Evolutionary conservation across 495 filamentous ascomycete species (phyloP).

Genomic region (Haplographium delicatum): DNA sequence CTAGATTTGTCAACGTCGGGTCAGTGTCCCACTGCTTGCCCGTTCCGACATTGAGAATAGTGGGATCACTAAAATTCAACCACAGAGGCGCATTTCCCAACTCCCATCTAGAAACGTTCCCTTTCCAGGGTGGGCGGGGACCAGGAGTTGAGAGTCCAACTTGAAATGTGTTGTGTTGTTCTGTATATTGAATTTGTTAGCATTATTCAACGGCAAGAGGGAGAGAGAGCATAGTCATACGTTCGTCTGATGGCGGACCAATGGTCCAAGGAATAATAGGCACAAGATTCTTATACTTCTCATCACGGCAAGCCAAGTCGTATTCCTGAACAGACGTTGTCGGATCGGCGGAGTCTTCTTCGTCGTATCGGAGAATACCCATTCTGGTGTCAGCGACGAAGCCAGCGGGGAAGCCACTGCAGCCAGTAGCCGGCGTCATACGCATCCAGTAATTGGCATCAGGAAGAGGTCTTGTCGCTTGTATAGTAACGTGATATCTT

Average conservation of each 20-base stretch:
- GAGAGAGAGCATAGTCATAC: constrained; percentile 20
- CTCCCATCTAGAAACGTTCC: no score
- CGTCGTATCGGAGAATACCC: constrained; percentile 51
- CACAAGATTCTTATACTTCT: constrained; percentile 31
- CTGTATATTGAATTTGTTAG: no score
- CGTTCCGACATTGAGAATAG: no score
- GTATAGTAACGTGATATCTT: no score
- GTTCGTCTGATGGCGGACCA: constrained; percentile 1
- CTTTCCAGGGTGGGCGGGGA: no score
- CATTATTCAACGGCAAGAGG: constrained; percentile 21
- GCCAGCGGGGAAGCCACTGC: no score
- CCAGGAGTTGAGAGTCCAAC: no score
- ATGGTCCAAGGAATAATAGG: constrained; percentile 37
- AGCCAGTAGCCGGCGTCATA: no score
- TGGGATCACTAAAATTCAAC: constrained; percentile 36
- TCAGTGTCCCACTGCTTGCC: neutral
- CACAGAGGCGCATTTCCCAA: constrained; percentile 35
- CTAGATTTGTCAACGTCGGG: neutral
- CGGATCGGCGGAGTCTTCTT: constrained; percentile 29
- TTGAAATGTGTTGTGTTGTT: no score
- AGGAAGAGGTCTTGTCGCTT: no score
- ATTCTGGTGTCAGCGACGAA: no score
- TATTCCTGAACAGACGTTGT: constrained; percentile 24
- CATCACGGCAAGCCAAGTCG: constrained; percentile 34
- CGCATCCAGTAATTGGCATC: no score